Evolutionary conservation across 192 early-diverging fungal genomes (phyloP).

Genomic region (Chytriomyces sp.): DNA sequence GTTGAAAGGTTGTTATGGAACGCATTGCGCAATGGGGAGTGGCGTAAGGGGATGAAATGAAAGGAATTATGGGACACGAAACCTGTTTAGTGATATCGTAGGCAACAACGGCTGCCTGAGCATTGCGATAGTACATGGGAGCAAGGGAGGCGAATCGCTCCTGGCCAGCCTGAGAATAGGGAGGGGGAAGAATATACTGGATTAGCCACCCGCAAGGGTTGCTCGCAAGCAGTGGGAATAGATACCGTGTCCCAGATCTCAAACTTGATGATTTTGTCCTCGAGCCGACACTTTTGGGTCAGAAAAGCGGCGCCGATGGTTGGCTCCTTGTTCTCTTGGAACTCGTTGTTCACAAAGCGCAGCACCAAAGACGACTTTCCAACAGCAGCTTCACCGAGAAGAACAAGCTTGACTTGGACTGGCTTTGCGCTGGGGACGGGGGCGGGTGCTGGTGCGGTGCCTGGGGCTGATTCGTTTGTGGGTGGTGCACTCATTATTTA

Average conservation of each 20-base stretch:
- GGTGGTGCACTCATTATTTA: constrained; percentile 2
- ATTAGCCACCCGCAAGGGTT: not conserved
- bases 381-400: constrained; percentile 94
- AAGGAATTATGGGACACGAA: constrained; percentile 2
- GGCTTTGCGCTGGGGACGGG: constrained; percentile 64
- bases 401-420: constrained; percentile 95
- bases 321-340: constrained; percentile 95
- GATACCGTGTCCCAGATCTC: constrained; percentile 81
- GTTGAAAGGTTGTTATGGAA: too few relatives aligned
- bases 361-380: constrained; percentile 97
- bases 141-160: constrained; percentile 95
- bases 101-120: constrained; percentile 94
- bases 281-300: constrained; percentile 92
- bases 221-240: not conserved
- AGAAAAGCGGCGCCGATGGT: constrained; percentile 88
- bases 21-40: too few relatives aligned
- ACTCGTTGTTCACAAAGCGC: constrained; percentile 94
- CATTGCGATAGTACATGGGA: constrained; percentile 98
- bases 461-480: not conserved
- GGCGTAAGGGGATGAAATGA: not conserved
- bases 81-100: constrained; percentile 91
- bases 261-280: constrained; percentile 91
- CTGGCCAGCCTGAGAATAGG: constrained; percentile 76
- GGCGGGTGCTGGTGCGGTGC: constrained; percentile 6
- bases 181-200: constrained; percentile 27